Evolutionary conservation across 2,329 filamentous ascomycete species (phyloP), one percentile per base, ranked within the genome.

Genomic region (Zasmidium cellare): DNA sequence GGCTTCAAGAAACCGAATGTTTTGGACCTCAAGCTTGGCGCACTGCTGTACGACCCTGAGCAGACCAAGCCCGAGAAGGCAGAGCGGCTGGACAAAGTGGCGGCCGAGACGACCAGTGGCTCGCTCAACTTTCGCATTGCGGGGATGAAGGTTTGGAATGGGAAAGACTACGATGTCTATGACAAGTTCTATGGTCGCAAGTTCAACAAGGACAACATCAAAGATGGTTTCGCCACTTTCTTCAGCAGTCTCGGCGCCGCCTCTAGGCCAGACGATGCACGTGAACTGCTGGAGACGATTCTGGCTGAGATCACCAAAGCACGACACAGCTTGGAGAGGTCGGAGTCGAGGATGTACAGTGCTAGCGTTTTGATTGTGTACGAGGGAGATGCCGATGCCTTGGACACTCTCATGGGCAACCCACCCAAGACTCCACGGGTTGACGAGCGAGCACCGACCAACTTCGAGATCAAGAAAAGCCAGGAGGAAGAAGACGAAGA

Each of bases 21-120:
- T 7, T 79, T 99, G 57, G 94, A 99, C 71, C 84, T 96, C 64
- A 99, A 99, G 77, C 84, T 99, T 19, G 94, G 94, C 46, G 83
- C 87, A 51, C 84, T 90, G 28, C 78, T 99, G 5, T 97, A 92
- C 88, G 93, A 90, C 14, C 35, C 35, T 41, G 90, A 96, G 38
- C 79, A 80, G 60, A 83, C 86, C 2, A 79, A 80, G 22, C 74
- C 77, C 0, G 79, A 82, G 25, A 88, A 88, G 71, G 77, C 84
- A 16, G 79, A 74, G 22, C 79, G 83, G 52, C 74, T 88, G 22
- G 86, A 88, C 67, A 79, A 81, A 41, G 83, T 87, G 18, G 78
- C 83, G 3, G 74, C 77, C 16, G 78, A 82, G 62, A 87, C 85
- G 2, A 88, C 86, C 1, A 85, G 80, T 63, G 77, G 79, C 3